phyloP scores from a whole-genome alignment of 305 asterid species.

The Fraxinus xanthoxyloides region DNA sequence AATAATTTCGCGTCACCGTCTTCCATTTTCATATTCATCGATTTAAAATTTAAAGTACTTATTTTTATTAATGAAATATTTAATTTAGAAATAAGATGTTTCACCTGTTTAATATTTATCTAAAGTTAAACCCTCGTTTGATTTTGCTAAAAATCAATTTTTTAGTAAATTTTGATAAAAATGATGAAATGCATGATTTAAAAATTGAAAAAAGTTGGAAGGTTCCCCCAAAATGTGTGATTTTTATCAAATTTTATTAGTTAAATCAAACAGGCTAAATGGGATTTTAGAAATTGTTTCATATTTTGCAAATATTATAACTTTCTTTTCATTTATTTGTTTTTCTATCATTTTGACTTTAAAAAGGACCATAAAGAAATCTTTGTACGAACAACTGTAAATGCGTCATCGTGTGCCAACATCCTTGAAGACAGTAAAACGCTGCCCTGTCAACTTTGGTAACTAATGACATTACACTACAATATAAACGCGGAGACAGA shows the following conservation, averaged over 20 bases:
- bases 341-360: neutral
- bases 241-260: neutral
- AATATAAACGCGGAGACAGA: neutral
- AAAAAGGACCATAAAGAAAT: neutral
- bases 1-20: neutral
- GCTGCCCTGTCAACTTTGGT: neutral
- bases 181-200: neutral
- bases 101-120: neutral
- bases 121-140: neutral
- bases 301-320: neutral
- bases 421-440: neutral
- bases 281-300: neutral
- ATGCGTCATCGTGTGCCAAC: neutral
- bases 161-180: neutral
- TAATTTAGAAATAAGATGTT: neutral
- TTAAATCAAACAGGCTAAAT: neutral
- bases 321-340: neutral
- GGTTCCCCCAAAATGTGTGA: neutral
- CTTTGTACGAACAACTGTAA: neutral
- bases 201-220: neutral
- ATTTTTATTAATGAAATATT: neutral
- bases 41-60: neutral
- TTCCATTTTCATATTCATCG: neutral
- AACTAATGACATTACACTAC: neutral
- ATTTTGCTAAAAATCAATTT: neutral